These are phyloP conservation scores for Nothomitra cinnamomea DNA, from an alignment of 2,329 filamentous ascomycete genomes.

Conservation along the genomic window DNA sequence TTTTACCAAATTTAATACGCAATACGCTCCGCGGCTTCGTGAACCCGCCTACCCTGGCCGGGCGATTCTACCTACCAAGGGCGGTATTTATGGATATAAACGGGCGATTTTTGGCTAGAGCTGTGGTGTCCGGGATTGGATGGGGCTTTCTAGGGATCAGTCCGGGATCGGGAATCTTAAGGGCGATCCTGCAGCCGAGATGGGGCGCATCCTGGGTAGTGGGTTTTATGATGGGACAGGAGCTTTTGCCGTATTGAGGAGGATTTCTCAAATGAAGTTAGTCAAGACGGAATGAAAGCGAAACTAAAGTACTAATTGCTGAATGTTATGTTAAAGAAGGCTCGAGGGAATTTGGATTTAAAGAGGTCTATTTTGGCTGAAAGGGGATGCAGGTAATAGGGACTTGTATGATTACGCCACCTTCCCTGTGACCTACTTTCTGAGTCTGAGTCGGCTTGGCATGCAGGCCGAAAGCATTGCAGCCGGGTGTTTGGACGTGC, in stretches of 20 bases:
- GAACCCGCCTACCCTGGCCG: conserved; percentile 24
- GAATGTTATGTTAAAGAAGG: no score
- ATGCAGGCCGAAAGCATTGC: no score
- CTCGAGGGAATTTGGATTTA: no score
- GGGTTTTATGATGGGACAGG: conserved; percentile 28
- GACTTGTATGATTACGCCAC: no score
- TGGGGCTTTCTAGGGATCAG: conserved; percentile 35
- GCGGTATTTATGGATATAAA: conserved; percentile 30
- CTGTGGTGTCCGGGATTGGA: conserved; percentile 30
- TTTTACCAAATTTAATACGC: conserved; percentile 27
- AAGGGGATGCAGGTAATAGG: no score
- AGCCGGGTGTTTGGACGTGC: no score
- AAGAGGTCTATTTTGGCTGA: no score
- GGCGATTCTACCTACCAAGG: conserved; percentile 26
- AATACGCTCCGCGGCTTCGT: conserved; percentile 13
- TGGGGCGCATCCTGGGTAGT: conserved; percentile 31
- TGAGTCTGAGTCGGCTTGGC: no score
- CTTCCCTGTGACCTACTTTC: no score
- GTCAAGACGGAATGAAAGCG: no score
- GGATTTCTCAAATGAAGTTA: no score
- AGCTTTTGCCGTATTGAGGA: conserved; percentile 14
- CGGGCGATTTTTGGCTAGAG: conserved; percentile 29
- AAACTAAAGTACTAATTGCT: no score
- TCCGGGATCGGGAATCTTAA: conserved; percentile 33
- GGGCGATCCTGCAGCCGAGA: conserved; percentile 27